Percentiles rank a stretch among this genome's conserved stretches.
Conservation (phyloP, 1,284 basidiomycete genomes). For the Melanopsichium pennsylvanicum region DNA sequence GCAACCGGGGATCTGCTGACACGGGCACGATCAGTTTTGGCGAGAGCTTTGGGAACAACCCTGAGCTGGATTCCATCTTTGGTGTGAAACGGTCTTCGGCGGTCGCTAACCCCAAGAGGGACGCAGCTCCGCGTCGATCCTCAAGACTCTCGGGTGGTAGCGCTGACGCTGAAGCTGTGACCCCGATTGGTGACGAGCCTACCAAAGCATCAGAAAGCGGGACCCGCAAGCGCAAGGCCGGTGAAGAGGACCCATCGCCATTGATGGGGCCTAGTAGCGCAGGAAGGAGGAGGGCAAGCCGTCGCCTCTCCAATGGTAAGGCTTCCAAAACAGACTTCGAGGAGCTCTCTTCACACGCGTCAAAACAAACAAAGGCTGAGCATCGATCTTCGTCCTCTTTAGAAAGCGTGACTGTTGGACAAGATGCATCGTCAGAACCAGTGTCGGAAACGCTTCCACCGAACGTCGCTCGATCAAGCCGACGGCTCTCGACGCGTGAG, state of each 20-base stretch:
- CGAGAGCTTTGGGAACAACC: constrained; percentile 34
- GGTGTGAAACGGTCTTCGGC: too few species aligned
- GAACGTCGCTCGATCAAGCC: constrained; percentile 13
- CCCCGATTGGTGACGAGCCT: too few species aligned
- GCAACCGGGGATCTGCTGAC: constrained; percentile 5
- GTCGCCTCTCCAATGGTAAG: constrained; percentile 4
- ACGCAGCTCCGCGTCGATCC: constrained; percentile 19
- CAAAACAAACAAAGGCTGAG: constrained; percentile 10
- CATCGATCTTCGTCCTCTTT: neutral
- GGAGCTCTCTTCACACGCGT: neutral
- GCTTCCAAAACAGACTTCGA: constrained; percentile 1
- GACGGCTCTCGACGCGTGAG: constrained; percentile 33
- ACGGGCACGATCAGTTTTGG: constrained; percentile 15
- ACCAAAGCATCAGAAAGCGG: too few species aligned
- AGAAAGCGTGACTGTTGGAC: too few species aligned
- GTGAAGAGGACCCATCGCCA: neutral
- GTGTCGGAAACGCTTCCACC: too few species aligned
- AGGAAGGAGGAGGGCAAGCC: constrained; percentile 12
- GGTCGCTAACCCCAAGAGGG: too few species aligned
- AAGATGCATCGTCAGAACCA: too few species aligned
- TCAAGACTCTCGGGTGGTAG: constrained; percentile 22
- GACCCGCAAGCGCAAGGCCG: constrained; percentile 26
- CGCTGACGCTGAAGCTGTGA: neutral
- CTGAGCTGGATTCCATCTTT: constrained; percentile 44
- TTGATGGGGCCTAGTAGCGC: neutral